Conservation (phyloP, 208 protist genomes). For the Trypanosoma grayi region DNA sequence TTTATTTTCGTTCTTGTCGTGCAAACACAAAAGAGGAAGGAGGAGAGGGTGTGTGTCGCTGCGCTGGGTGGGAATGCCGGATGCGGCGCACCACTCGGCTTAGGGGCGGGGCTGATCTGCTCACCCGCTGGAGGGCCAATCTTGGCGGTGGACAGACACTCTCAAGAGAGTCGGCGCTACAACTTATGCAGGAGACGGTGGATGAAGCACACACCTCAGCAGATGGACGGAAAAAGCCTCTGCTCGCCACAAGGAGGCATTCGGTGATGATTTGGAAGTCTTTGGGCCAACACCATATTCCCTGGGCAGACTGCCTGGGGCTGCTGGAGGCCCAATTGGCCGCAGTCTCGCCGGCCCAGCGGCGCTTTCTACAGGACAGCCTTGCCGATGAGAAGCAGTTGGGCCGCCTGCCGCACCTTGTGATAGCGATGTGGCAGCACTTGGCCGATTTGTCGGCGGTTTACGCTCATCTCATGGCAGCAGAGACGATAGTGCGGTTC, state of each 20-base stretch:
- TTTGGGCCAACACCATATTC: conserved; percentile 44
- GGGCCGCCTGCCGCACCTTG: conserved; percentile 16
- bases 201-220: neutral
- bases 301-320: conserved; percentile 38
- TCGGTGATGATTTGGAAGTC: conserved; percentile 54
- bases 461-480: conserved; percentile 28
- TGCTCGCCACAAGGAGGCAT: conserved; percentile 17
- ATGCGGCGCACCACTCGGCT: conserved; percentile 17
- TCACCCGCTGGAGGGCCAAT: conserved; percentile 2
- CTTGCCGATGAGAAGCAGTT: conserved; percentile 13
- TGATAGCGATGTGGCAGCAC: conserved; percentile 35
- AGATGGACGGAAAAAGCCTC: neutral
- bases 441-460: conserved; percentile 26
- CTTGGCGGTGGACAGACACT: conserved; percentile 1
- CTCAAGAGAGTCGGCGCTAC: conserved; percentile 8
- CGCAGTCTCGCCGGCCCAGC: conserved; percentile 32
- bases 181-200: conserved; percentile 36
- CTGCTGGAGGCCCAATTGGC: conserved; percentile 47
- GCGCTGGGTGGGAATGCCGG: neutral
- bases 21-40: neutral
- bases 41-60: neutral
- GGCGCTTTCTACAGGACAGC: conserved; percentile 18
- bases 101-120: conserved; percentile 1
- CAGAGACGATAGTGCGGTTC: conserved; percentile 46
- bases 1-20: conserved; percentile 7